phyloP scores from a whole-genome alignment of 2,329 filamentous ascomycete genomes.

The Fusarium clavum region DNA sequence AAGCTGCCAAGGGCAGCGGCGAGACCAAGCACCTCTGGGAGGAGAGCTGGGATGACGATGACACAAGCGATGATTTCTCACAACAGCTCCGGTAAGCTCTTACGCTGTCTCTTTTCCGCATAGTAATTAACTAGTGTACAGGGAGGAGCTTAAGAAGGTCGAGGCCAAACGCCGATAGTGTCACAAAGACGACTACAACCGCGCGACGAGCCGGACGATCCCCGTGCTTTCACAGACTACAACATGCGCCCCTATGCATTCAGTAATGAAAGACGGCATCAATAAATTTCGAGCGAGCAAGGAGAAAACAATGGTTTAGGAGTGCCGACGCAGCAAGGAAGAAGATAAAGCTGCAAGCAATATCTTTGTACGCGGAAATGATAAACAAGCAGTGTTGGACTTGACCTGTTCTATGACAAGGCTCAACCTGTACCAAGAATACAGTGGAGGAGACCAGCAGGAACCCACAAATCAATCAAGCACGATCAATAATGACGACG shows the following conservation, averaged over 20 bases:
- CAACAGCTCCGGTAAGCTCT: conserved; percentile 85
- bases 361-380: not conserved
- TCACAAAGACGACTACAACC: not conserved
- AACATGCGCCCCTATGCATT: not conserved
- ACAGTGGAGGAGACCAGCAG: not conserved
- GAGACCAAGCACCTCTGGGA: conserved; percentile 90
- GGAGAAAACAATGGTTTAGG: not conserved
- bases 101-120: not conserved
- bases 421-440: not conserved
- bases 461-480: not conserved
- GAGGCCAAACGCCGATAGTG: conserved; percentile 74
- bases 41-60: conserved; percentile 99
- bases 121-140: conserved; percentile 50
- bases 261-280: not conserved
- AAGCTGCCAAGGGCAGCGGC: conserved; percentile 77
- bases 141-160: conserved; percentile 95
- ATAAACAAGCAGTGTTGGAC: not conserved
- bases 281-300: not conserved
- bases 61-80: conserved; percentile 96
- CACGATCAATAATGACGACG: not conserved
- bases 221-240: not conserved
- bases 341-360: not conserved
- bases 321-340: not conserved
- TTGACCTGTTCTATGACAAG: not conserved
- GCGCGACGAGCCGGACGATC: not conserved